Conservation (phyloP, 345 rosid genomes). For the Pistacia integerrima region DNA sequence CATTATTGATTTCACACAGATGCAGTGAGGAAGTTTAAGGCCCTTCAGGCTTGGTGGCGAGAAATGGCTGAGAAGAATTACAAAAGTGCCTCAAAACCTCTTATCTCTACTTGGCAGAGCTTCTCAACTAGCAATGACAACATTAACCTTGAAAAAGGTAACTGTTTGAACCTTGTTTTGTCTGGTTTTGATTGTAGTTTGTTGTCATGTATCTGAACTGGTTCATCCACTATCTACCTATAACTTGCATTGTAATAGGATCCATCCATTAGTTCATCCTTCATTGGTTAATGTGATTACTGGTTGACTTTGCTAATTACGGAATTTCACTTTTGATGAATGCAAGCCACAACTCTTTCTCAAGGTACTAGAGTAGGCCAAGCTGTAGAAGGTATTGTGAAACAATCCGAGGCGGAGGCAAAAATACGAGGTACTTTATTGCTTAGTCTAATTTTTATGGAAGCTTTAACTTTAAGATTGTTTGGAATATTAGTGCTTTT, state of each 20-base stretch:
- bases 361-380: neutral
- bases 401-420: neutral
- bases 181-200: conserved; percentile 7
- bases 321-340: neutral
- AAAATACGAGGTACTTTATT: conserved; percentile 16
- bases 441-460: neutral
- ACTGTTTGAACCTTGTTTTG: conserved; percentile 15
- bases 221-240: no score
- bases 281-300: neutral
- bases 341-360: neutral
- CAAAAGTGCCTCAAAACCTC: conserved; percentile 37
- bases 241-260: neutral
- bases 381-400: conserved; percentile 10
- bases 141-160: conserved; percentile 50
- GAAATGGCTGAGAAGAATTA: conserved; percentile 68
- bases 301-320: no score
- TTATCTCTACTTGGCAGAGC: conserved; percentile 31
- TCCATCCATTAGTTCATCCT: neutral
- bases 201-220: neutral
- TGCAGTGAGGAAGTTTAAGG: conserved; percentile 69
- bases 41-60: conserved; percentile 94
- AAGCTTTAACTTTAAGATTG: conserved; percentile 10
- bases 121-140: conserved; percentile 29
- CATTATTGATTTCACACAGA: conserved; percentile 40
- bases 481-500: neutral